Base-by-base conservation (phyloP, 225 moss, liverwort and hornwort genomes). In the Polytrichum commune region DNA sequence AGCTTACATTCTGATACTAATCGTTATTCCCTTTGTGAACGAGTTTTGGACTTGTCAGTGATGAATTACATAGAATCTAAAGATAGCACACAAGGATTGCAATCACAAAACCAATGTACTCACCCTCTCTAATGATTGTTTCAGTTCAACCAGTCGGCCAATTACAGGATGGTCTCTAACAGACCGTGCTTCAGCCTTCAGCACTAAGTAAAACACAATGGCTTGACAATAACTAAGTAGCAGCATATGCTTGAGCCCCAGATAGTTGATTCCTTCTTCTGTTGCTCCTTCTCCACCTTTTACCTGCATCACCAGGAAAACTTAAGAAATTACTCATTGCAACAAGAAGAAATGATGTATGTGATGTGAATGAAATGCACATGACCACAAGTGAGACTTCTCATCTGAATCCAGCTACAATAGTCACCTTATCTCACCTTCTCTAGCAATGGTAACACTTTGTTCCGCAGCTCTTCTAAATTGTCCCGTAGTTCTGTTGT, bases 131-230 rank as follows among this genome's bases (percentile, higher is more conserved):
- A 95, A 76, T 54, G 89, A 91, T 67, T 87, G 71, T 75, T 92
- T 92, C 72, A 94, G 80, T 69, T 98, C 97, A 68, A 95, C 91
- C 58, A 98, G 85, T 63, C 97, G 97, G 69, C 86, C 75, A 74
- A 98, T 92, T 54, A 98, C 92, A 71, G 97, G 97, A 67, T 98
- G 97, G 60, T 94, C 94, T 32, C 88, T 79, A 5, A 95, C 90
- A 78, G 91, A 84, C 29, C 91, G 87, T 46, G 90, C 92, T 74
- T 98, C 97, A 26, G 94, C 94, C 77, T 98, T 98, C 19, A 98
- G 74, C 76, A 94, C 68, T 13, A 98, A 82, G 74, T 98, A 98
- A 65, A 98, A 94, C 46, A 94, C 81, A 19, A 98, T 92, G 28
- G 89, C 85, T 77, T 98, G 97, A 73, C 97, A 98, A 69, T 98